These are phyloP conservation scores for Coix lacrymajobi DNA, from an alignment of 176 grass and related monocot species.

Conservation along the genomic window DNA sequence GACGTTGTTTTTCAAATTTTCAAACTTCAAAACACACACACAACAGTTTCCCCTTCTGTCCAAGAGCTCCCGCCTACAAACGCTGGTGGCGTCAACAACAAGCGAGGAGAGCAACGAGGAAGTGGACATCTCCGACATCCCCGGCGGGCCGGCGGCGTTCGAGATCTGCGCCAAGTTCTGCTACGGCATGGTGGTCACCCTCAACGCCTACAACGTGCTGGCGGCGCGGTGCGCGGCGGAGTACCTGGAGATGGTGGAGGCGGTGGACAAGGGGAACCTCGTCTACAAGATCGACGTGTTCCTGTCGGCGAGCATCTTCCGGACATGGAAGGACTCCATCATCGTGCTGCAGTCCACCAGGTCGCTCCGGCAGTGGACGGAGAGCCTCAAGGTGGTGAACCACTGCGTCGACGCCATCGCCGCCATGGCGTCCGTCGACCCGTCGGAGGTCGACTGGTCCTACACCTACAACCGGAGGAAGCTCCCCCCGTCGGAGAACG, in stretches of 20 bases:
- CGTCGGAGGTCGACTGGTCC: conserved; percentile 84
- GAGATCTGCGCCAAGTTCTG: conserved; percentile 96
- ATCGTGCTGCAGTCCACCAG: conserved; percentile 79
- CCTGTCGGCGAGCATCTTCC: conserved; percentile 69
- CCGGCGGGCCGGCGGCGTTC: conserved; percentile 79
- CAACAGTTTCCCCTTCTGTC: conserved; percentile 95
- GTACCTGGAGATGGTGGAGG: conserved; percentile 91
- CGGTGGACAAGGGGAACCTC: conserved; percentile 85
- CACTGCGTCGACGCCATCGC: conserved; percentile 77
- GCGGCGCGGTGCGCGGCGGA: conserved; percentile 78
- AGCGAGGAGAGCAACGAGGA: conserved; percentile 67
- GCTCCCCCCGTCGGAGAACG: conserved; percentile 66
- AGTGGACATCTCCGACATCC: conserved; percentile 76
- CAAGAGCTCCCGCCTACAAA: conserved; percentile 82
- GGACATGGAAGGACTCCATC: conserved; percentile 94
- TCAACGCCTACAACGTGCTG: conserved; percentile 94
- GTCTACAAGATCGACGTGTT: conserved; percentile 98
- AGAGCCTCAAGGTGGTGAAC: conserved; percentile 70
- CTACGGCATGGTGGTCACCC: conserved; percentile 89
- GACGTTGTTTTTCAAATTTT: background rate
- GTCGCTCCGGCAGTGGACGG: conserved; percentile 58
- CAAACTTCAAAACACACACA: background rate
- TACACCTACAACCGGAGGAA: conserved; percentile 95
- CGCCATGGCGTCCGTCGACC: conserved; percentile 63
- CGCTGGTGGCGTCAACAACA: conserved; percentile 55